Percentiles rank a stretch among this genome's conserved stretches.
Evolutionary conservation across 345 rosid species (phyloP).

Genomic region (Hibiscus mutabilis): DNA sequence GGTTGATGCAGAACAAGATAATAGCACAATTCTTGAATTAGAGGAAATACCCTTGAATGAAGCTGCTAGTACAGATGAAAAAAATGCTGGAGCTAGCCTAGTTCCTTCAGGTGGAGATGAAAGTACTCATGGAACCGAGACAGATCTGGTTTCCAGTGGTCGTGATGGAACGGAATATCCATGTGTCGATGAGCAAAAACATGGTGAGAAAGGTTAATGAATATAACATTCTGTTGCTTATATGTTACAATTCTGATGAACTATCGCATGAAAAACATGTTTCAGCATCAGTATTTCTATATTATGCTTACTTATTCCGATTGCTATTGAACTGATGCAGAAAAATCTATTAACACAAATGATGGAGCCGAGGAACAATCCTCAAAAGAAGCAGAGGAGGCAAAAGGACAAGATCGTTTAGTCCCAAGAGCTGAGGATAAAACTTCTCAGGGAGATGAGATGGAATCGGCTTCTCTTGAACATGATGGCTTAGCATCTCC

Average conservation of each 20-base stretch:
- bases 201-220: no score
- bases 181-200: no score
- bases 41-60: no score
- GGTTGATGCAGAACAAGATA: conserved; percentile 27
- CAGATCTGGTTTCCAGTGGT: no score
- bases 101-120: neutral
- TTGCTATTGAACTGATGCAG: conserved; percentile 15
- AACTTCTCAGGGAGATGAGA: conserved; percentile 13
- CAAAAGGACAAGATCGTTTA: conserved; percentile 14
- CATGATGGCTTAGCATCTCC: conserved; percentile 3
- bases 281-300: no score
- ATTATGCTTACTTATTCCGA: no score
- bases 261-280: no score
- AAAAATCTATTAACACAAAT: conserved; percentile 14
- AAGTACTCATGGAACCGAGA: neutral
- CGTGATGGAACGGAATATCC: no score
- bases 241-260: no score
- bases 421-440: conserved; percentile 12
- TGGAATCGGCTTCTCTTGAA: conserved; percentile 9
- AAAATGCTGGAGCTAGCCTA: no score
- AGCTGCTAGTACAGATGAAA: no score
- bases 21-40: neutral
- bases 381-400: conserved; percentile 4
- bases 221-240: no score
- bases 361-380: neutral